These are phyloP conservation scores for Mycena metata DNA, from an alignment of 768 basidiomycete genomes.

Conservation along the genomic window DNA sequence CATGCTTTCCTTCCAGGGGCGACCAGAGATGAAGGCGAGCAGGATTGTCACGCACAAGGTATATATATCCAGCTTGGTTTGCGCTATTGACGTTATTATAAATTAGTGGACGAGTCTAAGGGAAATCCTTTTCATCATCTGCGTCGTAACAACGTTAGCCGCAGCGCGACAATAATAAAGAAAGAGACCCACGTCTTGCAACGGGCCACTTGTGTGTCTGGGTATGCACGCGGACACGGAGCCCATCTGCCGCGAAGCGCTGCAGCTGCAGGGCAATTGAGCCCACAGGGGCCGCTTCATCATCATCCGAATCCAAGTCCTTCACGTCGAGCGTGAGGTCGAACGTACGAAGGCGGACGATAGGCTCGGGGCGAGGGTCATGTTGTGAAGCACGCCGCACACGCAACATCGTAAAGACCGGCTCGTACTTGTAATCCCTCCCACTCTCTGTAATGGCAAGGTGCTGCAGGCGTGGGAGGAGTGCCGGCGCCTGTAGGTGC, in stretches of 20 bases:
- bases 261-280: not conserved
- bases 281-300: not conserved
- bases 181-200: no score
- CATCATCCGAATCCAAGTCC: not conserved
- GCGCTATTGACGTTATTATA: no score
- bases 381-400: not conserved
- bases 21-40: no score
- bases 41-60: no score
- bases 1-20: no score
- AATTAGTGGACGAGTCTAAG: no score
- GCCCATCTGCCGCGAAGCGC: not conserved
- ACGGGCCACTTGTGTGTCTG: not conserved
- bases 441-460: conserved; percentile 2
- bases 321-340: not conserved
- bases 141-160: no score
- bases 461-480: not conserved
- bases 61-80: no score
- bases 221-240: not conserved
- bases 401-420: conserved; percentile 1
- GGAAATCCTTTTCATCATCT: no score
- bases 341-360: not conserved
- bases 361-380: not conserved
- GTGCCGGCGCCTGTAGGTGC: not conserved
- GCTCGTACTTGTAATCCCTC: not conserved
- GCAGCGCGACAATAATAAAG: no score